Evolutionary conservation across 371 early-diverging fungal species (phyloP), one percentile per base, ranked within the genome.

Genomic region (Zychaea mexicana): DNA sequence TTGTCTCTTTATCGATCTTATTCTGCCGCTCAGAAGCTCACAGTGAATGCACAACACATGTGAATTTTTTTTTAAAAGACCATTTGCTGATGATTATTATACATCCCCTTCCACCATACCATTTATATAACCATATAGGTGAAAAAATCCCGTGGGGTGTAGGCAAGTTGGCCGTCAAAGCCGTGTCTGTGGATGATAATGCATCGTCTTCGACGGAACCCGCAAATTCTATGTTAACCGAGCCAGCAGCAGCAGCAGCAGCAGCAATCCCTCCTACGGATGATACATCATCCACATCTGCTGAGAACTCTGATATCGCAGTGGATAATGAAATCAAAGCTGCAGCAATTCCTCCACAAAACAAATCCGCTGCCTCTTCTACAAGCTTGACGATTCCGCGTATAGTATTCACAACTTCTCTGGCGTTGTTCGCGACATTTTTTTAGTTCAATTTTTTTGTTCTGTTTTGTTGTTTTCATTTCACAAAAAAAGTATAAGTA

Each of bases 81-180:
- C n/a, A n/a, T n/a, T n/a, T n/a, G n/a, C n/a, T n/a, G n/a, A n/a
- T n/a, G n/a, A n/a, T n/a, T n/a, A n/a, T n/a, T n/a, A n/a, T n/a
- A n/a, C n/a, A n/a, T n/a, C n/a, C n/a, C n/a, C n/a, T n/a, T n/a
- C n/a, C n/a, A n/a, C n/a, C n/a, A n/a, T n/a, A n/a, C n/a, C n/a
- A n/a, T n/a, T n/a, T n/a, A n/a, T n/a, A n/a, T n/a, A n/a, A 30
- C 54, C 5, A 13, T 53, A 36, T 60, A 76, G 79, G 79, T 59
- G 64, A 66, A 15, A 64, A 68, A 22, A 76, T 81, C 30, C 81
- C 81, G 24, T 81, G 81, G 81, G 81, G 81, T 27, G 65, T 78
- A 38, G 81, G 81, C 26, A 67, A 69, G 17, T 46, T 80, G 13
- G 53, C 38, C 22, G 22, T 22, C 22, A 56, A 56, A 56, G 52